These are phyloP conservation scores for Persicaria tinctoria DNA, from an alignment of 148 eudicot genomes.

Conservation along the genomic window DNA sequence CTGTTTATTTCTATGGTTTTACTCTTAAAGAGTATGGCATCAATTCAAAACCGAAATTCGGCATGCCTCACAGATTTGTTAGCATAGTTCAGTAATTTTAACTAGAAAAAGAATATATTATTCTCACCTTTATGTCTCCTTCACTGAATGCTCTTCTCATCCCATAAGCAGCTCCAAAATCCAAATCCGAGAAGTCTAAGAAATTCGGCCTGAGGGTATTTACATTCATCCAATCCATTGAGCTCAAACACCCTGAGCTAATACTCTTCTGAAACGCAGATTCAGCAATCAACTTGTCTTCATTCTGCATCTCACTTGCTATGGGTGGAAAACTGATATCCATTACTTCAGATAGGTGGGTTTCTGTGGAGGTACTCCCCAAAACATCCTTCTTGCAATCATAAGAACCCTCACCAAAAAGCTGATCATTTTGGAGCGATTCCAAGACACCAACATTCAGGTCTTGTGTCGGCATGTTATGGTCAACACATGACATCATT, in stretches of 20 bases:
- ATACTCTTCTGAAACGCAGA: slow-evolving; percentile 44
- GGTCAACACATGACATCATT: slow-evolving; percentile 55
- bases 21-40: too few species aligned
- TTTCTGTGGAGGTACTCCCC: slow-evolving; percentile 38
- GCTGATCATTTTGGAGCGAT: slow-evolving; percentile 56
- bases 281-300: slow-evolving; percentile 34
- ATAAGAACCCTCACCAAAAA: slow-evolving; percentile 59
- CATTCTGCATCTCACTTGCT: slow-evolving; percentile 30
- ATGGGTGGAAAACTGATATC: slow-evolving; percentile 38
- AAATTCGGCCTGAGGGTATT: slow-evolving; percentile 47
- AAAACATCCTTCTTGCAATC: slow-evolving; percentile 74
- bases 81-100: neutral
- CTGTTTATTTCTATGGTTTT: too few species aligned
- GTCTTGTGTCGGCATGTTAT: slow-evolving; percentile 41
- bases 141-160: slow-evolving; percentile 94
- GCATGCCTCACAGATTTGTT: neutral
- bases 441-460: slow-evolving; percentile 52
- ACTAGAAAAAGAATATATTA: neutral
- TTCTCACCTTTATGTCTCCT: slow-evolving; percentile 86
- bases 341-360: slow-evolving; percentile 37
- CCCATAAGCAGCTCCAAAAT: slow-evolving; percentile 57
- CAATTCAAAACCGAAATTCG: neutral
- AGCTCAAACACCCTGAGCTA: slow-evolving; percentile 67
- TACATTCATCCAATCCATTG: slow-evolving; percentile 37
- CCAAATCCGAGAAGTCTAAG: slow-evolving; percentile 59